Conservation (phyloP, 441 rosid species). For the Croton setiger region DNA sequence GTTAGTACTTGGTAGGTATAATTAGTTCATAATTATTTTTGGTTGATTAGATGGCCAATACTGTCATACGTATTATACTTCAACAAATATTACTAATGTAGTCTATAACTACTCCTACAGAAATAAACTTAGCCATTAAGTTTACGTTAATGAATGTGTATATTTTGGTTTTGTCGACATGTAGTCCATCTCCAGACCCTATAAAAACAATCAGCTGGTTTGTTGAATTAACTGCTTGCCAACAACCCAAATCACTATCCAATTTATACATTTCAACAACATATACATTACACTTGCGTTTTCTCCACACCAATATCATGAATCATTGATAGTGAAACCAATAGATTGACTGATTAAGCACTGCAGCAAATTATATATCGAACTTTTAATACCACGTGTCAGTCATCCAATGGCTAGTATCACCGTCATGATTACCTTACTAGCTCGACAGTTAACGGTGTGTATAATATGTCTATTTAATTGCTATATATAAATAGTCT, state of each 20-base stretch:
- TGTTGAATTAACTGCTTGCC: not conserved
- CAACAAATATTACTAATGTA: no score
- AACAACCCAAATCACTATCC: not conserved
- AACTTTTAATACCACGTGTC: conserved; percentile 10
- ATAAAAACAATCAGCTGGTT: no score
- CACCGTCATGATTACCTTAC: not conserved
- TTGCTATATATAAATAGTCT: not conserved
- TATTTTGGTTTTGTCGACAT: no score
- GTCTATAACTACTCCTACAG: no score
- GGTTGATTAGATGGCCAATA: no score
- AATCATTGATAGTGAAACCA: not conserved
- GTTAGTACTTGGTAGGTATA: no score
- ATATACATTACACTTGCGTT: not conserved
- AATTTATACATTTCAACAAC: conserved; percentile 22
- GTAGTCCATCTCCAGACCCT: no score
- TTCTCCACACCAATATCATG: not conserved
- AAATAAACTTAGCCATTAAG: no score
- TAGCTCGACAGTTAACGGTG: not conserved
- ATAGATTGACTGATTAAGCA: conserved; percentile 8
- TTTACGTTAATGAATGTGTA: no score
- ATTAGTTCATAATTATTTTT: no score
- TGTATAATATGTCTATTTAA: not conserved
- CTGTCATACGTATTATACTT: no score
- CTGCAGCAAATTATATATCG: not conserved
- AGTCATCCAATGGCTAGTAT: conserved; percentile 4